phyloP scores from a whole-genome alignment of 78 protist genomes.

The Cavenderia fasciculata region DNA sequence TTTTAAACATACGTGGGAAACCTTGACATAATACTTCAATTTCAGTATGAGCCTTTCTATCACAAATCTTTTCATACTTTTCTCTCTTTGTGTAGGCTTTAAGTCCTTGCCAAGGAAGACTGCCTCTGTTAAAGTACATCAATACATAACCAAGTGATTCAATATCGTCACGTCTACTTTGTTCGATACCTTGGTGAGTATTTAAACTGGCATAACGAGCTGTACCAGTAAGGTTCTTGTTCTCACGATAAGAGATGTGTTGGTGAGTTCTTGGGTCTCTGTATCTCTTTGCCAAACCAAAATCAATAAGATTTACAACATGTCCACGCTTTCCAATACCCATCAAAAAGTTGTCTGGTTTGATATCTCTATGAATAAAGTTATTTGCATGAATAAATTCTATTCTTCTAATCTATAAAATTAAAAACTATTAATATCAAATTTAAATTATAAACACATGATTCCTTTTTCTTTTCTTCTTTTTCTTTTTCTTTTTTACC shows the following conservation, averaged over 20 bases:
- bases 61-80: conserved; percentile 96
- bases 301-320: conserved; percentile 93
- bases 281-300: conserved; percentile 98
- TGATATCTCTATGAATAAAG: conserved; percentile 96
- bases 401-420: conserved; percentile 42
- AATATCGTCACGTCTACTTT: conserved; percentile 96
- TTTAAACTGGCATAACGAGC: conserved; percentile 96
- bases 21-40: conserved; percentile 94
- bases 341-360: conserved; percentile 92
- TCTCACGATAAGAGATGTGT: conserved; percentile 98
- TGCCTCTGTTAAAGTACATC: conserved; percentile 95
- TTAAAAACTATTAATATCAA: too few species aligned
- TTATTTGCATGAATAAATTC: conserved; percentile 89
- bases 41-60: conserved; percentile 92
- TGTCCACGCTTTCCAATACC: conserved; percentile 91
- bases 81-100: conserved; percentile 94
- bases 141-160: conserved; percentile 96
- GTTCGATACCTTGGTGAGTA: conserved; percentile 97
- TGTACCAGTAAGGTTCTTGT: conserved; percentile 97
- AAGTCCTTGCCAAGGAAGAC: conserved; percentile 99
- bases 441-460: too few species aligned
- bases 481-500: too few species aligned
- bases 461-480: too few species aligned
- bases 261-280: conserved; percentile 93
- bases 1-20: conserved; percentile 65